These are phyloP conservation scores for Solanum chacoense DNA, from an alignment of 305 asterid species.

Conservation along the genomic window DNA sequence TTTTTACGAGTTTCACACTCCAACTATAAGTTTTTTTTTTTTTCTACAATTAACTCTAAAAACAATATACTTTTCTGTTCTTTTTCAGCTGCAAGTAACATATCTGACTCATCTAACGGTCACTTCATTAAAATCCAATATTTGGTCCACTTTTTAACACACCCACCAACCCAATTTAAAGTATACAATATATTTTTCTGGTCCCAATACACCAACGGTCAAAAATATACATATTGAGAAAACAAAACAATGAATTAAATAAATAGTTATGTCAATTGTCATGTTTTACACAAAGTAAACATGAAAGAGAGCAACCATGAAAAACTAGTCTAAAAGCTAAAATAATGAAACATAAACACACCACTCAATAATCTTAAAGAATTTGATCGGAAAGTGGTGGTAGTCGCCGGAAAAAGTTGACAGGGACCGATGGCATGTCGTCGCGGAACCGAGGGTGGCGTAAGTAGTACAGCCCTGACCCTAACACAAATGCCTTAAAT, in stretches of 20 bases:
- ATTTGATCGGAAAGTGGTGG: conserved; percentile 78
- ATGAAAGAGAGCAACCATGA: background rate
- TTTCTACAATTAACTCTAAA: background rate
- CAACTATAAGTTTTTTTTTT: no score
- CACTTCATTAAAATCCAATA: background rate
- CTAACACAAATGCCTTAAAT: conserved; percentile 53
- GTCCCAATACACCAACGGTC: background rate
- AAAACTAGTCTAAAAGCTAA: background rate
- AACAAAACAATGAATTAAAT: background rate
- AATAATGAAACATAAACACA: background rate
- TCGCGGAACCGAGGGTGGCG: conserved; percentile 83
- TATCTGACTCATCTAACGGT: background rate
- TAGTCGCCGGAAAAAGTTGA: conserved; percentile 74
- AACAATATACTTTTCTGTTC: background rate
- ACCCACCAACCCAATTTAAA: background rate
- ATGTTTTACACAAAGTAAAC: background rate
- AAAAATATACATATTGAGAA: background rate
- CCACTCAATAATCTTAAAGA: conserved; percentile 19
- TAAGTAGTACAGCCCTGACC: conserved; percentile 52
- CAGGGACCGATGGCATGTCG: conserved; percentile 71
- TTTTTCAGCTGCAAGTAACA: background rate
- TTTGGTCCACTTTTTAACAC: background rate
- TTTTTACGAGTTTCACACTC: background rate
- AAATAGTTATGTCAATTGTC: background rate
- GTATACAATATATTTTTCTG: background rate